Percentiles rank a stretch among this genome's conserved stretches.
phyloP scores from a whole-genome alignment of 2,329 filamentous ascomycete species.

The Calycina herbarum region DNA sequence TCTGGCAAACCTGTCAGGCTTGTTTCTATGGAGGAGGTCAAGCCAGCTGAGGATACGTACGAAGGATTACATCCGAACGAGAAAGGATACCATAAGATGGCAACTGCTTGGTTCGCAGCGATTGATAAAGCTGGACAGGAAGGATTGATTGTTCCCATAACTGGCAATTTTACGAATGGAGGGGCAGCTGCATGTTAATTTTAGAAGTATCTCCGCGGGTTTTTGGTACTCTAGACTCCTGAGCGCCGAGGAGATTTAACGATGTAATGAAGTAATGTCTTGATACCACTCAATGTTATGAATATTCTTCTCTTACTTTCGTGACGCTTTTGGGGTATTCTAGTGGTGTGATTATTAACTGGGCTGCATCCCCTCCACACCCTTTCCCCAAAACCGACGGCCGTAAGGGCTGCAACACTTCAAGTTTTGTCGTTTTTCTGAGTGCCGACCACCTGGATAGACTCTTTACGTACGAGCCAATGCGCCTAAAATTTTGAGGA shows the following conservation, averaged over 20 bases:
- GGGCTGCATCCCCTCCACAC: too few relatives aligned
- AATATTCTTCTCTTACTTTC: neutral
- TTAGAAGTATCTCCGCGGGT: neutral
- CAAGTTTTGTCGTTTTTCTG: too few relatives aligned
- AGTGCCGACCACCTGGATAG: too few relatives aligned
- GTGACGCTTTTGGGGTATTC: neutral
- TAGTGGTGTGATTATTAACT: too few relatives aligned
- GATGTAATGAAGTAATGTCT: neutral
- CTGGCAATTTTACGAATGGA: conserved; percentile 10
- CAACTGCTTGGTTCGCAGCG: conserved; percentile 6
- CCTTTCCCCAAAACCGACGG: too few relatives aligned
- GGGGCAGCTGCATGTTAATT: neutral
- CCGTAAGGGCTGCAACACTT: too few relatives aligned
- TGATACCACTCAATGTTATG: neutral
- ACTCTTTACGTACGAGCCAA: too few relatives aligned
- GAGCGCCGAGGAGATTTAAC: neutral
- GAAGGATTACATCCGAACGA: conserved; percentile 15
- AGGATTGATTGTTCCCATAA: conserved; percentile 5
- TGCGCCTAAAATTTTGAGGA: too few relatives aligned
- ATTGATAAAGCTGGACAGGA: conserved; percentile 7
- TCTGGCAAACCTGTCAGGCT: neutral
- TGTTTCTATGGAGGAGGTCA: neutral
- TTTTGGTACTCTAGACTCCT: neutral
- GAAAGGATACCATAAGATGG: conserved; percentile 10
- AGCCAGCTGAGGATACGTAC: neutral